Base-by-base conservation (phyloP, 1,284 basidiomycete species). In the Caloboletus firmus region DNA sequence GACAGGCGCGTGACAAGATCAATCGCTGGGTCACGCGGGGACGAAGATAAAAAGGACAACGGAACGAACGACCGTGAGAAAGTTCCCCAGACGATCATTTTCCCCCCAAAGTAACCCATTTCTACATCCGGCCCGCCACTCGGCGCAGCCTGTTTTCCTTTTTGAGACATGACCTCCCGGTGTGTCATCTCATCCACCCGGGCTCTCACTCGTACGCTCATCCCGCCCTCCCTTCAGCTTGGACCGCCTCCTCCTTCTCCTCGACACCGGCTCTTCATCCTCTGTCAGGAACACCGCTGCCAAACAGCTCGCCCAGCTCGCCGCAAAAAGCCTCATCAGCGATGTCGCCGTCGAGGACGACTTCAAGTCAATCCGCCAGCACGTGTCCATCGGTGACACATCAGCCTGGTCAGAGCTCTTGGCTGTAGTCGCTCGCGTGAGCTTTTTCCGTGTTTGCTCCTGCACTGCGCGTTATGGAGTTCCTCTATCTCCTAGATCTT, bases 281-380 rank as follows among this genome's bases (percentile, higher is more conserved):
- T 89, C 91, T 45, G 89, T 96, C 56, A 83, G 93, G 66, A 85
- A 85, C 58, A 95, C 94, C 17, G 94, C 95, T 4, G 94, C 94
- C 10, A 93, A 92, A 67, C 95, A 97, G 72, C 81, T 97, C 41
- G 95, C 93, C 2, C 91, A 95, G 64, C 81, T 96, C 54, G 93
- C 94, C 3, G 88, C 83, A 20, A 87, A 90, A 71, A 86, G 85
- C 63, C 83, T 94, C 59, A 83, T 86, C 64, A 83, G 81, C 61
- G 91, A 95, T 76, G 90, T 91, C 49, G 80, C 87, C 31, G 79
- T 87, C 68, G 82, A 86, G 60, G 91, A 92, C 61, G 87, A 92
- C 57, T 85, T 89, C 67, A 76, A 88, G 55, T 89, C 89, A 59
- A 74, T 65, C 52, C 80, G 84, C 46, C 81, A 82, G 56, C 81